A percentile compares a stretch with the other conserved stretches of the same genome.
phyloP scores from a whole-genome alignment of 306 rosid species.

The Astragalus glycyphyllos region DNA sequence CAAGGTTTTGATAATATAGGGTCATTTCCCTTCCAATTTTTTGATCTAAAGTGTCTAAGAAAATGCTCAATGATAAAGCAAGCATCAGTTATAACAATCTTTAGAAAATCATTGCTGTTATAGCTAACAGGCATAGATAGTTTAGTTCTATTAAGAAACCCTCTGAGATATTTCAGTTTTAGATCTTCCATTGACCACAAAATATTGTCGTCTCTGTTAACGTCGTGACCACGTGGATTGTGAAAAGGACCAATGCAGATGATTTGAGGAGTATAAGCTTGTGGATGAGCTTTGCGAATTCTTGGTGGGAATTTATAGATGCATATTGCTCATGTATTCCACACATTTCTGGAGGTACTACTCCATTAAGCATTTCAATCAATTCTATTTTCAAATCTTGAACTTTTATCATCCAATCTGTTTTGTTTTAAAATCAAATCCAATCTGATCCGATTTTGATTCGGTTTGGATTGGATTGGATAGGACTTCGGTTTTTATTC shows the following conservation, averaged over 20 bases:
- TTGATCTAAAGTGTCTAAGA: neutral
- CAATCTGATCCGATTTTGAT: too few species aligned
- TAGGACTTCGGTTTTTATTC: too few species aligned
- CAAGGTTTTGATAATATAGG: neutral
- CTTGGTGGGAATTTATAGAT: neutral
- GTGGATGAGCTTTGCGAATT: neutral
- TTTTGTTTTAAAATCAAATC: too few species aligned
- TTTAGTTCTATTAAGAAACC: neutral
- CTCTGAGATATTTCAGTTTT: slow-evolving; percentile 15
- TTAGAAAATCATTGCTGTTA: neutral
- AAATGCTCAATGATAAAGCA: neutral
- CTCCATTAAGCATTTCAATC: too few species aligned
- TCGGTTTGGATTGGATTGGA: too few species aligned
- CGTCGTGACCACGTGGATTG: neutral
- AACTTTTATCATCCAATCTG: too few species aligned
- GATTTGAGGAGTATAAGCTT: slow-evolving; percentile 14
- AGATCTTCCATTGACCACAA: neutral
- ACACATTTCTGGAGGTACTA: too few species aligned
- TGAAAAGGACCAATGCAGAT: slow-evolving; percentile 32
- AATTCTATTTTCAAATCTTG: too few species aligned
- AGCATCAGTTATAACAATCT: neutral
- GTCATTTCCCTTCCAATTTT: neutral
- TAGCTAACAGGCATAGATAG: neutral
- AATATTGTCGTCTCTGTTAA: neutral
- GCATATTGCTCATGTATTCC: too few species aligned